Percentiles rank a stretch among this genome's conserved stretches.
phyloP scores from a whole-genome alignment of 345 rosid species.

The Syzygium oleosum region DNA sequence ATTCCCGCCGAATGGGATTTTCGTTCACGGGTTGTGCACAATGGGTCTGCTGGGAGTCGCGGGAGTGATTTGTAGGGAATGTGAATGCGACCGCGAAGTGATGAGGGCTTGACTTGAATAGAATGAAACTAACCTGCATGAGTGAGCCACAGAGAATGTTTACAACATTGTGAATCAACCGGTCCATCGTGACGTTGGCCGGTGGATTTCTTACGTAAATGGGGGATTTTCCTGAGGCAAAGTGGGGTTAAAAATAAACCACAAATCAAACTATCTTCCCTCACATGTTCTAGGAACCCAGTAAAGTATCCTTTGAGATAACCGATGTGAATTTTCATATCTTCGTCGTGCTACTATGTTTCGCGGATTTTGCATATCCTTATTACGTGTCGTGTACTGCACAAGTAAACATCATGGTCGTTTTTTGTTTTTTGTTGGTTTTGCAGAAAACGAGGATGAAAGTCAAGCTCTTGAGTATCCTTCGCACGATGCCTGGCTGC shows the following conservation, averaged over 20 bases:
- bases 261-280: not conserved
- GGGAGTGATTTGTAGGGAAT: not conserved
- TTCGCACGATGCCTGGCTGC: not conserved
- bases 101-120: not conserved
- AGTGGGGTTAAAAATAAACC: not conserved
- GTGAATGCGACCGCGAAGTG: not conserved
- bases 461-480: conserved; percentile 70
- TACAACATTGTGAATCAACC: not conserved
- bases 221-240: not conserved
- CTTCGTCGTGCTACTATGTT: not conserved
- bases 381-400: not conserved
- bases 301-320: not conserved
- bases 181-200: not conserved
- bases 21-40: not conserved
- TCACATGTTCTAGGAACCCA: not conserved
- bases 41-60: not conserved
- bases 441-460: conserved; percentile 36
- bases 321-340: not conserved
- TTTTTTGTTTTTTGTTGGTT: not conserved
- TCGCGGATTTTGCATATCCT: not conserved
- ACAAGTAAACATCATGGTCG: not conserved
- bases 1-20: not conserved
- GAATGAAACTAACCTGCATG: not conserved
- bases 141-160: not conserved
- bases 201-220: not conserved